These are phyloP conservation scores for Onygena corvina DNA, from an alignment of 2,329 filamentous ascomycete genomes.

Conservation along the genomic window DNA sequence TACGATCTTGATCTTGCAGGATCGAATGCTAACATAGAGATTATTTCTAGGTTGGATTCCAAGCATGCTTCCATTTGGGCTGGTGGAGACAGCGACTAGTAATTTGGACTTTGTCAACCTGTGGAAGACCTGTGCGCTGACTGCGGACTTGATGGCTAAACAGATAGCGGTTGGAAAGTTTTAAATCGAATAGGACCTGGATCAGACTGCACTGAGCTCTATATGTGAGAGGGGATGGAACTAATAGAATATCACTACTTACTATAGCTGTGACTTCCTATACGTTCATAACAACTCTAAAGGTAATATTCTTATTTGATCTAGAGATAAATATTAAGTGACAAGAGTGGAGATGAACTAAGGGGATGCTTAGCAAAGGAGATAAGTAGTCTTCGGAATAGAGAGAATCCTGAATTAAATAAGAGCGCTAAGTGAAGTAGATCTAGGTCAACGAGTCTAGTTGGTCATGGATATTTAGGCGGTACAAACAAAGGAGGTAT, in stretches of 20 bases:
- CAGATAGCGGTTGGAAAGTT: constrained; percentile 64
- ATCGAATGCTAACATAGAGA: constrained; percentile 30
- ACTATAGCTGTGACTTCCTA: too few relatives aligned
- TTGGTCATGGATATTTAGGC: neutral
- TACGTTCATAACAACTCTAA: too few relatives aligned
- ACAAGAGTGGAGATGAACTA: neutral
- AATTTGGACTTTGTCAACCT: constrained; percentile 77
- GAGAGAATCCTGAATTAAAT: neutral
- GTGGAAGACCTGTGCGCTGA: constrained; percentile 65
- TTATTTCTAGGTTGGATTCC: constrained; percentile 59
- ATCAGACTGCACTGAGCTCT: too few relatives aligned
- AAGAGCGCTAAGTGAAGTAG: constrained; percentile 2
- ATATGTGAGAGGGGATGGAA: too few relatives aligned
- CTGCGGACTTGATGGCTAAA: constrained; percentile 60
- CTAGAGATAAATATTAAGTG: neutral
- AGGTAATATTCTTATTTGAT: too few relatives aligned
- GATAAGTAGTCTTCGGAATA: neutral
- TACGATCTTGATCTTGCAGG: neutral
- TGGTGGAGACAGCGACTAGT: constrained; percentile 65
- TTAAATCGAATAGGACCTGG: too few relatives aligned
- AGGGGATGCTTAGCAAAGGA: too few relatives aligned
- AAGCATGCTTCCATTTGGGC: constrained; percentile 83
- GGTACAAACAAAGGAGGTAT: constrained; percentile 3
- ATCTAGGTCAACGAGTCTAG: constrained; percentile 1
- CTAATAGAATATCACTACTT: too few relatives aligned